Conservation (phyloP, 2,329 filamentous ascomycete species). For the Calonectria henricotiae region DNA sequence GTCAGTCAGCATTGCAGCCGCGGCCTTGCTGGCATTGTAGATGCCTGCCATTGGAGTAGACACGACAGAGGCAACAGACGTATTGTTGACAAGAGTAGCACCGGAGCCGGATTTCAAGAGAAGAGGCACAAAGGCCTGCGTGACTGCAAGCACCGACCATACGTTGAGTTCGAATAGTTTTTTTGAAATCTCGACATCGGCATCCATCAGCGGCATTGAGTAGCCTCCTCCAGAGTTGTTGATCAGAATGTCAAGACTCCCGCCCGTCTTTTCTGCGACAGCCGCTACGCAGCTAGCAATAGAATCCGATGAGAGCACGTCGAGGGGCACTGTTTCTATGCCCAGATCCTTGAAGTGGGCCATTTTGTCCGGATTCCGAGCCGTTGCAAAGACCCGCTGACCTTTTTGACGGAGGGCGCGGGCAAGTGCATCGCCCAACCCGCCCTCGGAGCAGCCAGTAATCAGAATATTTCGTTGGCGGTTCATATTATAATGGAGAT, state of each 20-base stretch:
- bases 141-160: constrained; percentile 58
- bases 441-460: constrained; percentile 30
- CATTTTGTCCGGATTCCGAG: constrained; percentile 23
- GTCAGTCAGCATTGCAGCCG: constrained; percentile 46
- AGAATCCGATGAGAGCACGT: constrained; percentile 35
- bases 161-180: constrained; percentile 62
- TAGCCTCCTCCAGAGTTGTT: constrained; percentile 36
- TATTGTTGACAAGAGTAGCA: constrained; percentile 49
- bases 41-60: constrained; percentile 34
- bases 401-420: constrained; percentile 15
- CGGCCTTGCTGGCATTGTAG: constrained; percentile 52
- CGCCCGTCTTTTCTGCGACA: constrained; percentile 38
- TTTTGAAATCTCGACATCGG: constrained; percentile 36
- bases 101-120: constrained; percentile 49
- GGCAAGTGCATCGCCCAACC: constrained; percentile 26
- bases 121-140: constrained; percentile 58
- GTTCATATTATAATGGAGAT: constrained; percentile 5
- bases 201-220: constrained; percentile 33
- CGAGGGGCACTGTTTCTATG: constrained; percentile 26
- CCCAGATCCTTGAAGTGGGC: constrained; percentile 7
- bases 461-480: constrained; percentile 8
- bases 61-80: constrained; percentile 38
- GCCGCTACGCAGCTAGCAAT: constrained; percentile 46
- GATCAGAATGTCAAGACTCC: constrained; percentile 31
- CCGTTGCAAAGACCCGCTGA: constrained; percentile 18